A percentile compares a stretch with the other conserved stretches of the same genome.
phyloP scores from a whole-genome alignment of 495 filamentous ascomycete genomes.

The Penicillium pancosmium region DNA sequence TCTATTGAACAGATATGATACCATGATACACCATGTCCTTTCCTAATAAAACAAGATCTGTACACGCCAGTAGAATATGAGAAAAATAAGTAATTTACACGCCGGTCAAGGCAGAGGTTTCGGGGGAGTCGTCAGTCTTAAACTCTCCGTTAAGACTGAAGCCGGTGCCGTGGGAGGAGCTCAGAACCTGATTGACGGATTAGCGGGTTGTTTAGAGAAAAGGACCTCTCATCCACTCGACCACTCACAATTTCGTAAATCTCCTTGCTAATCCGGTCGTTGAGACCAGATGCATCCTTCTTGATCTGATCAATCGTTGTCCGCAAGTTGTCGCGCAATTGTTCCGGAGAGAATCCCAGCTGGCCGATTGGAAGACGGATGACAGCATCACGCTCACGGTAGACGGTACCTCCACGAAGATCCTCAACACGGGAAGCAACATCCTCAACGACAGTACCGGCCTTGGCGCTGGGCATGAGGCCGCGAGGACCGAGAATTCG shows the following conservation, averaged over 20 bases:
- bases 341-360: conserved; percentile 83
- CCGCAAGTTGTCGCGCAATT: conserved; percentile 83
- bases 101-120: conserved; percentile 45
- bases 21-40: conserved; percentile 52
- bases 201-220: conserved; percentile 5
- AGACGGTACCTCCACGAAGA: conserved; percentile 81
- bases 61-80: conserved; percentile 41
- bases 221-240: conserved; percentile 20
- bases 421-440: conserved; percentile 69
- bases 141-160: conserved; percentile 84
- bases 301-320: conserved; percentile 75
- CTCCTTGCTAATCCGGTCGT: conserved; percentile 74
- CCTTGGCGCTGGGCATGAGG: conserved; percentile 88
- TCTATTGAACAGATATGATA: conserved; percentile 50
- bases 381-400: conserved; percentile 82
- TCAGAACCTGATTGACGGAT: conserved; percentile 65
- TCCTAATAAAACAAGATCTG: conserved; percentile 51
- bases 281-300: conserved; percentile 69
- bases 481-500: conserved; percentile 84
- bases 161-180: conserved; percentile 82
- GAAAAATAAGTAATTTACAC: conserved; percentile 45
- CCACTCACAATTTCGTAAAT: conserved; percentile 80
- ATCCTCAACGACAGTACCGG: conserved; percentile 83
- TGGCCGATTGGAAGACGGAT: conserved; percentile 89
- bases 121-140: conserved; percentile 57